Base-by-base conservation (phyloP, 2,329 filamentous ascomycete species). In the Fusarium algeriense region DNA sequence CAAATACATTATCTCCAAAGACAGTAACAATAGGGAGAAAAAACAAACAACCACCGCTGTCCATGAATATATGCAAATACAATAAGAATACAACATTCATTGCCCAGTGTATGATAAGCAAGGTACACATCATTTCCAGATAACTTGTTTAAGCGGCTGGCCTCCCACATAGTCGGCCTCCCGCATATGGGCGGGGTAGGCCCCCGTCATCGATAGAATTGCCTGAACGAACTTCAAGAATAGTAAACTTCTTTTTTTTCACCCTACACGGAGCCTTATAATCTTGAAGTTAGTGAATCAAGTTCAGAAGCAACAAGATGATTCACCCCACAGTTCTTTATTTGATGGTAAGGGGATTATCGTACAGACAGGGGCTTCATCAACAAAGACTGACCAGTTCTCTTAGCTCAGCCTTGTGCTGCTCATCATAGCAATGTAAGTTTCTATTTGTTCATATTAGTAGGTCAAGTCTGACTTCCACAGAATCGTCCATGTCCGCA, bases 401-500 rank as follows among this genome's bases (percentile, higher is more conserved):
- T 20, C 41, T 12, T 38, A 81, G 80, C 54, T 76, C n/a, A 77
- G 75, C 67, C 53, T 76, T 26, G 66, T 70, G 40, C 76, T 82
- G 30, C 75, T 80, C 11, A 68, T 73, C n/a, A 60, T 80, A 19
- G 80, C 80, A 26, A 74, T 77, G 80, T 81, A 54, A 63, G 76
- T 68, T 6, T 11, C 17, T 20, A 5, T 3, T 15, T 3, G n/a
- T 14, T 8, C 46, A 5, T 1, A 6, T 13, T 32, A 15, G 11
- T 11, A 11, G 43, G 38, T 44, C 12, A 43, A 13, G 40, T 45
- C 66, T 58, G n/a, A 70, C 52, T 44, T 20, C 12, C 32, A 19
- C 60, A 85, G 83, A 15, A 77, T 81, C 71, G 75, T 82, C 55
- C 82, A 85, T 71, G 73, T 83, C 73, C 79, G 80, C 67, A 77